A percentile compares a stretch with the other conserved stretches of the same genome.
phyloP scores from a whole-genome alignment of 495 filamentous ascomycete species.

The Xylaria flabelliformis region DNA sequence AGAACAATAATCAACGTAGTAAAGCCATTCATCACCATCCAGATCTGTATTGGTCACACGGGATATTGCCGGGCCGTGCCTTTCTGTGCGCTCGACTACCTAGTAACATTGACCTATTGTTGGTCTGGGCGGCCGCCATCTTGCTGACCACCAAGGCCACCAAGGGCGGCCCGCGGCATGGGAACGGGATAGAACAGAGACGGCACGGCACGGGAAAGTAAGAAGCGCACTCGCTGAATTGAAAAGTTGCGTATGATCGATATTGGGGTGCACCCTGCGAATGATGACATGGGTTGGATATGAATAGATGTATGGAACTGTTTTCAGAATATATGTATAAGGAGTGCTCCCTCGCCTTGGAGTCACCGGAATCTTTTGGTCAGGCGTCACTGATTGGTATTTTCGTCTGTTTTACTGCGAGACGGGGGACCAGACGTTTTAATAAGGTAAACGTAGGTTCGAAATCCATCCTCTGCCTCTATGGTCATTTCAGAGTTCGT shows the following conservation, averaged over 20 bases:
- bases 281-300: background rate
- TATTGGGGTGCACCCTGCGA: background rate
- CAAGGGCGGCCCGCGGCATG: constrained; percentile 3
- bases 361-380: background rate
- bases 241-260: background rate
- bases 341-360: background rate
- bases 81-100: background rate
- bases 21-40: background rate
- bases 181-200: constrained; percentile 11
- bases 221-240: background rate
- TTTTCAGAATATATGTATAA: constrained; percentile 12
- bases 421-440: background rate
- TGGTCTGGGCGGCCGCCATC: background rate
- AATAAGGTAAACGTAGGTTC: background rate
- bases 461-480: background rate
- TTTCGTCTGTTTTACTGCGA: background rate
- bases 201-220: constrained; percentile 9
- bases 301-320: background rate
- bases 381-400: background rate
- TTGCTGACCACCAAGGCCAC: constrained; percentile 14
- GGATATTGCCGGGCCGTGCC: constrained; percentile 6
- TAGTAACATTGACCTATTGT: too few species aligned
- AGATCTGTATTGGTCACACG: background rate
- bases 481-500: background rate
- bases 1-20: background rate